Conservation (phyloP, 2,329 filamentous ascomycete genomes). For the Alternaria conjuncta region DNA sequence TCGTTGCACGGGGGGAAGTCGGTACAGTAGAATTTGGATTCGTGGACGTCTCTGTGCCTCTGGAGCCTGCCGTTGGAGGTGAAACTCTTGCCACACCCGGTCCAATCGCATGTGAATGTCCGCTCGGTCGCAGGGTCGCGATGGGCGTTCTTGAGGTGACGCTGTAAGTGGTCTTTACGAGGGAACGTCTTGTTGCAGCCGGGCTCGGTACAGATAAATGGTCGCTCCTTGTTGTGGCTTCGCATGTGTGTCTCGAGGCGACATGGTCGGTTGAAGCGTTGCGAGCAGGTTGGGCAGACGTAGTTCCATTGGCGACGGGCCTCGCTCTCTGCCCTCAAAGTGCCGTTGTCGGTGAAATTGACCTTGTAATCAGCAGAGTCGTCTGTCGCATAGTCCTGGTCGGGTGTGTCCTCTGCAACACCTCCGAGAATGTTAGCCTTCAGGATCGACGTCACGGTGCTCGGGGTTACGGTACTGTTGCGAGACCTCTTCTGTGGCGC, state of each 20-base stretch:
- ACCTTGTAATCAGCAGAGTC: constrained; percentile 32
- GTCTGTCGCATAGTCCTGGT: constrained; percentile 28
- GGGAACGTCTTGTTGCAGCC: constrained; percentile 84
- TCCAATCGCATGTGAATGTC: constrained; percentile 72
- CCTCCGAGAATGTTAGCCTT: constrained; percentile 12
- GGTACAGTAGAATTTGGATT: constrained; percentile 76
- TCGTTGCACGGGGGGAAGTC: constrained; percentile 73
- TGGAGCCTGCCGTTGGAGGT: constrained; percentile 78
- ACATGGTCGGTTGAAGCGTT: constrained; percentile 86
- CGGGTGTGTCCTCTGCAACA: constrained; percentile 14
- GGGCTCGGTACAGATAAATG: constrained; percentile 73
- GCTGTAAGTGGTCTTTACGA: constrained; percentile 83
- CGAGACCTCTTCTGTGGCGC: constrained; percentile 34
- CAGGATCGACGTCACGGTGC: constrained; percentile 7
- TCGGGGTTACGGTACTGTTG: constrained; percentile 22
- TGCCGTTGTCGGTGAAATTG: constrained; percentile 39
- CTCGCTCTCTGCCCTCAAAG: constrained; percentile 39
- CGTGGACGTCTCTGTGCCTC: constrained; percentile 79
- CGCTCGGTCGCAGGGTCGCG: constrained; percentile 63
- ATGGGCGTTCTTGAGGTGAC: constrained; percentile 85
- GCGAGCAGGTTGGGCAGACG: constrained; percentile 76
- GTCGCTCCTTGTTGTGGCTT: constrained; percentile 84
- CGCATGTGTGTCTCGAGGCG: constrained; percentile 77
- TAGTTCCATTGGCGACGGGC: constrained; percentile 74
- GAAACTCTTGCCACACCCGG: constrained; percentile 80